A percentile compares a stretch with the other conserved stretches of the same genome.
Conservation (phyloP, 2,329 filamentous ascomycete species). For the Penicillium vulpinum region DNA sequence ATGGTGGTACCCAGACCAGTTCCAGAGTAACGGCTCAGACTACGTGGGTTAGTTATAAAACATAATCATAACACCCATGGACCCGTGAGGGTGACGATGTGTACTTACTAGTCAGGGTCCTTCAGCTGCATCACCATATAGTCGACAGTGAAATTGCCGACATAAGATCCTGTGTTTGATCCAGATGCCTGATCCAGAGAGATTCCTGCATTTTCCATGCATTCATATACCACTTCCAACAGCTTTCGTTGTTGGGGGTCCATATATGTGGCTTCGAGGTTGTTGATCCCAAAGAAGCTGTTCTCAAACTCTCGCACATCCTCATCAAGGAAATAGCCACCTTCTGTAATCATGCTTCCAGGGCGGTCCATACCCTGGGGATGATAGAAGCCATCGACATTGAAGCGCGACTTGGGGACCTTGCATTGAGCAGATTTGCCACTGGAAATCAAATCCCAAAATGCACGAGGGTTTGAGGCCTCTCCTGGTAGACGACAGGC, state of each 20-base stretch:
- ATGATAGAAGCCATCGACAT: neutral
- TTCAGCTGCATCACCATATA: neutral
- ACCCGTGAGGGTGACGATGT: neutral
- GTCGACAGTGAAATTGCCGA: neutral
- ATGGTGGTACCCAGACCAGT: neutral
- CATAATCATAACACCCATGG: too few relatives aligned
- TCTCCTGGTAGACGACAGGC: neutral
- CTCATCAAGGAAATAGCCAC: neutral
- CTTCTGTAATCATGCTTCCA: neutral
- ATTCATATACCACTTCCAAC: neutral
- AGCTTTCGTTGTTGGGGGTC: neutral
- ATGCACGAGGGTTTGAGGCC: neutral
- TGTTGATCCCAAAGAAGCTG: neutral
- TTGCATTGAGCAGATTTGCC: neutral
- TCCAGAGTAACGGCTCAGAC: neutral
- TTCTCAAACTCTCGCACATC: neutral
- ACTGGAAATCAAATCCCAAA: neutral
- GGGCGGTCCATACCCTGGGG: neutral
- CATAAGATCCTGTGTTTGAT: neutral
- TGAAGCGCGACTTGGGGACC: neutral
- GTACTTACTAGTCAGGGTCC: neutral
- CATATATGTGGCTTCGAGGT: neutral
- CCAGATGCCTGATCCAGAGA: neutral
- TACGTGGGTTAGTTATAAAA: neutral
- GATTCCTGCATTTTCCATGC: neutral